Evolutionary conservation across 2,329 filamentous ascomycete species (phyloP).

Genomic region (Aaosphaeria arxii): DNA sequence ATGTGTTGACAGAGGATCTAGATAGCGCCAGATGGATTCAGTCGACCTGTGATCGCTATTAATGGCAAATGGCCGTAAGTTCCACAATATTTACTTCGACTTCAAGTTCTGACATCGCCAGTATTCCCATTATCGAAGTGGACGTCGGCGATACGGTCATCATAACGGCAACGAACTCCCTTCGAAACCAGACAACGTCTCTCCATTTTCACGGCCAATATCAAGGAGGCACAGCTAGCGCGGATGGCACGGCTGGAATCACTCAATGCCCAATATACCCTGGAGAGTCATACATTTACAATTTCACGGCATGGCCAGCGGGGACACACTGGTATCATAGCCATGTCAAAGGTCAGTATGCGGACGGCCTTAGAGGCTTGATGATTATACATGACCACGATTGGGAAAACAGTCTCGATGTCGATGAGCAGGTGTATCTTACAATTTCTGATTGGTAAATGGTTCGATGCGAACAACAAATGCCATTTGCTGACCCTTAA

Average conservation of each 20-base stretch:
- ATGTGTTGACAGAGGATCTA: slow-evolving; percentile 11
- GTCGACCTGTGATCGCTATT: slow-evolving; percentile 61
- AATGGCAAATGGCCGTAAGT: slow-evolving; percentile 66
- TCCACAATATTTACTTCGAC: neutral
- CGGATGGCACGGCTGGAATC: slow-evolving; percentile 65
- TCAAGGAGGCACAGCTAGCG: slow-evolving; percentile 68
- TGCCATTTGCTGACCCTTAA: neutral
- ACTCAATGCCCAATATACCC: slow-evolving; percentile 58
- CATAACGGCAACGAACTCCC: slow-evolving; percentile 66
- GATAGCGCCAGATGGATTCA: slow-evolving; percentile 54
- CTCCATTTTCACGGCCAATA: slow-evolving; percentile 78
- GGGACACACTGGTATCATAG: slow-evolving; percentile 20
- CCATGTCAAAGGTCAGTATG: slow-evolving; percentile 55
- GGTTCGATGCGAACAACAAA: slow-evolving; percentile 6
- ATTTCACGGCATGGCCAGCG: slow-evolving; percentile 54
- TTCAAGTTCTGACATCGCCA: neutral
- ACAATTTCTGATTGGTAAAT: slow-evolving; percentile 67
- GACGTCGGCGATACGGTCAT: slow-evolving; percentile 71
- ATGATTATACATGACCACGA: slow-evolving; percentile 61
- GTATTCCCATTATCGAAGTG: slow-evolving; percentile 65
- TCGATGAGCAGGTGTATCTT: slow-evolving; percentile 60
- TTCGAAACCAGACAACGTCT: slow-evolving; percentile 61
- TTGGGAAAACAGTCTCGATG: slow-evolving; percentile 52
- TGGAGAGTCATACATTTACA: slow-evolving; percentile 60
- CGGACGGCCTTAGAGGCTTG: slow-evolving; percentile 65